A percentile compares a stretch with the other conserved stretches of the same genome.
Conservation (phyloP, 2,329 filamentous ascomycete genomes). For the Fusarium redolens region DNA sequence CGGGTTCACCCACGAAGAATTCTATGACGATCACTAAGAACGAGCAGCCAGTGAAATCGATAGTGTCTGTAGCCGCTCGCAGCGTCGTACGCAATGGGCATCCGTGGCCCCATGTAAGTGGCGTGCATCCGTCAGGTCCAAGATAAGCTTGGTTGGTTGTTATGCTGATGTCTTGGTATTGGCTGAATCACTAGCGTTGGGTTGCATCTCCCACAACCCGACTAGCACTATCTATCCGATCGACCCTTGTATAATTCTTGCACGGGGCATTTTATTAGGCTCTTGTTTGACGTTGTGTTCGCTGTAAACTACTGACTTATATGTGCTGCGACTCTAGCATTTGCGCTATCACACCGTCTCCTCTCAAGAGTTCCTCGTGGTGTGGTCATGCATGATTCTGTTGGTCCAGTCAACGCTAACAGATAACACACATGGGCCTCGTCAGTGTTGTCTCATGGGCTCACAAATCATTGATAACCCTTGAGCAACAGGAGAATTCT, state of each 20-base stretch:
- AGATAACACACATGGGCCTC: constrained; percentile 24
- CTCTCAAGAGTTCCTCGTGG: neutral
- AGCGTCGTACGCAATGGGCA: constrained; percentile 12
- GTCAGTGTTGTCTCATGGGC: neutral
- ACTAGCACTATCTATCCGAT: constrained; percentile 6
- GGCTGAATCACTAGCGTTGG: neutral
- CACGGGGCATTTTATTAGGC: neutral
- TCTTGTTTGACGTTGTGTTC: neutral
- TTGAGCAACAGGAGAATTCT: neutral
- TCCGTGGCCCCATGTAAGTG: constrained; percentile 14
- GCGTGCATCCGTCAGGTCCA: constrained; percentile 6
- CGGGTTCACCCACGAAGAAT: neutral
- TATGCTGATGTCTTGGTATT: constrained; percentile 9
- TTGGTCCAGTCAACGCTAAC: constrained; percentile 18
- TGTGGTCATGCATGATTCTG: constrained; percentile 4
- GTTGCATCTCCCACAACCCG: constrained; percentile 20
- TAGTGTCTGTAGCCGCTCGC: constrained; percentile 1
- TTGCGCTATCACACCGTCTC: constrained; percentile 14
- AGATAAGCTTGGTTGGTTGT: constrained; percentile 13
- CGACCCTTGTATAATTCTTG: neutral
- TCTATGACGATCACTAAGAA: constrained; percentile 10
- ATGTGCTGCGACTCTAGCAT: neutral
- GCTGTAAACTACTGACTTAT: neutral
- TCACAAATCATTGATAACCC: constrained; percentile 3
- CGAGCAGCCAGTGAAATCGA: neutral